Base-by-base conservation (phyloP, 371 early-diverging fungal species). In the Mucor circinelloides region DNA sequence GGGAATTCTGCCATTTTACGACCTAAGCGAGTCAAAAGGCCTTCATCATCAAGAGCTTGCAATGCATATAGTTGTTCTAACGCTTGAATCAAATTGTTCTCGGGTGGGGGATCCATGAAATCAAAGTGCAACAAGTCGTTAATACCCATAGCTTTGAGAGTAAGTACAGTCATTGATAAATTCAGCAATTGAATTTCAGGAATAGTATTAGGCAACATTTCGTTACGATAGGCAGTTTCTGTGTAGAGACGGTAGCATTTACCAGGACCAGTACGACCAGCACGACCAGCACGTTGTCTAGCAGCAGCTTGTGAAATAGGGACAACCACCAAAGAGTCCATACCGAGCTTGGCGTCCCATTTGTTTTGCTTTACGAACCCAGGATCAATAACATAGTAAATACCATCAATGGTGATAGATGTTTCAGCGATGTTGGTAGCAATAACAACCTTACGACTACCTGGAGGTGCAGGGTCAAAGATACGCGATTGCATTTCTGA, bases 351-450 rank as follows among this genome's bases (percentile, higher is more conserved):
- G 42, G 98, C 90, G 73, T 96, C 95, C 81, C 93, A 95, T n/a
- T 92, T 92, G 76, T 93, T 99, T 71, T 95, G 96, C 80, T 99
- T 99, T 61, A 95, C 96, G 75, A 98, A 95, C 7, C 99, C 99
- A 42, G 95, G 95, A 74, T 99, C 99, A 15, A 99, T 89, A 15
- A 99, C 99, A 73, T 98, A 99, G 68, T 91, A 95, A 61, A 99
- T 94, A 40, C 98, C 97, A 67, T 99, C 98, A 70, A 99, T 98
- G 1, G 99, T 99, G 60, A 99, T 92, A n/a, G 97, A 97, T 0
- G 99, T 99, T 77, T 99, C 99, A 25, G 99, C 98, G 76, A 99
- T 98, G 75, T 99, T 99, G 19, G 99, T 99, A 30, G 99, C 94
- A 69, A 99, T 91, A 38, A 99, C 96, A 13, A 97, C 91, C 79